Conservation (phyloP, 805 yeast species). For the Kodamaea laetipori region DNA sequence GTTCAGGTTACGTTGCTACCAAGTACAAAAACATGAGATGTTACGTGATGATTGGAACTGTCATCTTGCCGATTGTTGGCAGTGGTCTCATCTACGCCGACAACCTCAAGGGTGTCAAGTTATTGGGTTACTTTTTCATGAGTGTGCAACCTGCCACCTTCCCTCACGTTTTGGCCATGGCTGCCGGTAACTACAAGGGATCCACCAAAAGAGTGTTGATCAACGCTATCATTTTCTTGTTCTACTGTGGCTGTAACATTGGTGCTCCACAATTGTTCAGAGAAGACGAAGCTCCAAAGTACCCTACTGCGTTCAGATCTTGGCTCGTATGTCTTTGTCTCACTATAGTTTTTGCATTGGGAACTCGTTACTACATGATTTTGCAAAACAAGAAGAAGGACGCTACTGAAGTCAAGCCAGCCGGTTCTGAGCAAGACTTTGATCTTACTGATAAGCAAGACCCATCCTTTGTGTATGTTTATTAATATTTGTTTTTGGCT, state of each 20-base stretch:
- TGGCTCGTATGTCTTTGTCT: constrained; percentile 28
- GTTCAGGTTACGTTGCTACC: constrained; percentile 11
- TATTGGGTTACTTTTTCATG: constrained; percentile 14
- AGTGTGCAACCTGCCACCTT: constrained; percentile 15
- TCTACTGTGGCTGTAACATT: constrained; percentile 56
- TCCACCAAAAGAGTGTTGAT: constrained; percentile 52
- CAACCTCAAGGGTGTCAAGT: constrained; percentile 10
- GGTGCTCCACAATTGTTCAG: constrained; percentile 57
- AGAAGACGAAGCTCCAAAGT: constrained; percentile 45
- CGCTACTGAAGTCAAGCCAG: constrained; percentile 16
- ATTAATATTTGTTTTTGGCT: no score
- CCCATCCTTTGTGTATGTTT: neutral
- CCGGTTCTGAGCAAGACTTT: neutral
- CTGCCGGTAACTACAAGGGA: constrained; percentile 13
- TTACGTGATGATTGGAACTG: constrained; percentile 10
- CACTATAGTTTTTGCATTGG: constrained; percentile 12
- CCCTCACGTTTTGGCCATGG: constrained; percentile 14
- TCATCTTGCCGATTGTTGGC: constrained; percentile 26
- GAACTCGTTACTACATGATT: constrained; percentile 12
- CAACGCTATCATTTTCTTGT: constrained; percentile 47
- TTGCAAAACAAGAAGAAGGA: constrained; percentile 43
- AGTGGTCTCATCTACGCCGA: constrained; percentile 21
- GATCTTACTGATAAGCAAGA: constrained; percentile 9
- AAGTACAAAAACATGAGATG: constrained; percentile 10
- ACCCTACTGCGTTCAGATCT: constrained; percentile 43